Evolutionary conservation across 306 rosid species (phyloP).

Genomic region (Trifolium pratense): DNA sequence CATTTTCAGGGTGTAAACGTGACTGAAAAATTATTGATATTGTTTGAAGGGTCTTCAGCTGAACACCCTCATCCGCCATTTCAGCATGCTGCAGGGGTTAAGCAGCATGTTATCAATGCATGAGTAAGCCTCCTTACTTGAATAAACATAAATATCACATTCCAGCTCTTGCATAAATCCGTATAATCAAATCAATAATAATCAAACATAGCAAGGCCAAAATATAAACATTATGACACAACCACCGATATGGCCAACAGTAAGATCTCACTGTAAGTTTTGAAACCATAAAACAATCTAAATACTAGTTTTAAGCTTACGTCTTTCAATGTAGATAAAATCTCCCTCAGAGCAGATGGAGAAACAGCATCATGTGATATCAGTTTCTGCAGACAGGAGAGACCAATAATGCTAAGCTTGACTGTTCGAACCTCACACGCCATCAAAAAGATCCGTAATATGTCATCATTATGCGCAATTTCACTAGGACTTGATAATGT

Average conservation of each 20-base stretch:
- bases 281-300: conserved; percentile 1
- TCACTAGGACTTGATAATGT: conserved; percentile 81
- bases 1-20: conserved; percentile 88
- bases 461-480: conserved; percentile 90
- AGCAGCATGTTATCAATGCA: conserved; percentile 35
- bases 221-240: conserved; percentile 10
- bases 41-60: conserved; percentile 96
- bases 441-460: conserved; percentile 81
- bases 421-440: conserved; percentile 89
- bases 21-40: conserved; percentile 88
- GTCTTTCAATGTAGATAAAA: conserved; percentile 82
- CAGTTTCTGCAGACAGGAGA: conserved; percentile 90
- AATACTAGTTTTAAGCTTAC: conserved; percentile 58
- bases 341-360: conserved; percentile 77
- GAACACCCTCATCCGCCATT: conserved; percentile 87
- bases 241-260: conserved; percentile 28
- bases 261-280: conserved; percentile 18
- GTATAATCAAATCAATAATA: conserved; percentile 28
- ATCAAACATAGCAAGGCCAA: conserved; percentile 32
- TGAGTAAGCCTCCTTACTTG: conserved; percentile 19
- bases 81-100: conserved; percentile 82
- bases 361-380: conserved; percentile 93
- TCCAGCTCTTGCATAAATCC: conserved; percentile 34
- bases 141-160: conserved; percentile 26
- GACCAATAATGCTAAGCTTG: conserved; percentile 90